Evolutionary conservation across 148 eudicot species (phyloP), one percentile per base, ranked within the genome.

Genomic region (Vaccinium macrocarpon): DNA sequence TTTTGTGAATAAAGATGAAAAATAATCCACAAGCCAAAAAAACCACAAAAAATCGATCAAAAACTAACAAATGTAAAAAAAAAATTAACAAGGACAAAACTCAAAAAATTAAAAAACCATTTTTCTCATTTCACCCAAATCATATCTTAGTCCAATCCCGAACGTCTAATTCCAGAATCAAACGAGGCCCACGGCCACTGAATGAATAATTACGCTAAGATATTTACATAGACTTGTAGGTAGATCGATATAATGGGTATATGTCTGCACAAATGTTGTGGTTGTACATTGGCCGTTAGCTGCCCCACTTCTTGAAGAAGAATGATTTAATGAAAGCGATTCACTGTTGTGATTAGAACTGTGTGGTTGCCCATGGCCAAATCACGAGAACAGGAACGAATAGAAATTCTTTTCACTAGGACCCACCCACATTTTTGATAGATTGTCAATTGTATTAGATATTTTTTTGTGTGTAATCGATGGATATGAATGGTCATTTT

Each of bases 401-500:
- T 48, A 72, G 38, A 50, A 50, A 21, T 61, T 61, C 5, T 18
- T 61, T 61, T 61, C 66, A 72, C 21, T 9, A 38, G n/a, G 50
- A 18, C 50, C 76, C 76, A 18, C 76, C 76, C 50, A 72, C 76
- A 35, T 6, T 32, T 38, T 72, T 13, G 10, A 12, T 57, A 38
- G 76, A 35, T 15, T 14, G 10, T 14, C 35, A 15, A 15, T 56
- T 56, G 61, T 56, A 56, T 10, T 13, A 16, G 21, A 56, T 56
- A 3, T 19, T 9, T 12, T 72, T 73, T 73, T 73, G 52, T 16
- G 52, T 16, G 2, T 73, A 74, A 76, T 76, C 57, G 49, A 76
- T 76, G 56, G 56, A 76, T 57, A 76, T n/a, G 79, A 76, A 23
- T 76, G 29, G 79, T 75, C 79, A 75, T 10, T 46, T 53, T 38